phyloP scores from a whole-genome alignment of 169 alveolate genomes.

The Plasmodium falciparum region DNA sequence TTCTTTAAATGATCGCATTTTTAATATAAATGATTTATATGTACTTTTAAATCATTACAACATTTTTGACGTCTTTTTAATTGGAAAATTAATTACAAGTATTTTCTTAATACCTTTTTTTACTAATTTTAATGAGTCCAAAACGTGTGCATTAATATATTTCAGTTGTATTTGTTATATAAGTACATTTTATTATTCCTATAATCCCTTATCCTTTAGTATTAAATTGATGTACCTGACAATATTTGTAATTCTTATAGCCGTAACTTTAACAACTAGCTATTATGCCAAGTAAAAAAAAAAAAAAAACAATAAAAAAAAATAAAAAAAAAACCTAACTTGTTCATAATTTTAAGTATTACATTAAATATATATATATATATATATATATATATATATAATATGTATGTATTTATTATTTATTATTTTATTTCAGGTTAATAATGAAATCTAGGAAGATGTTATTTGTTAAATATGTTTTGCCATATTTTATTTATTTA shows the following conservation, averaged over 20 bases:
- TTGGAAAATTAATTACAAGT: constrained; percentile 55
- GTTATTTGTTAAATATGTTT: constrained; percentile 63
- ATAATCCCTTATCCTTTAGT: constrained; percentile 32
- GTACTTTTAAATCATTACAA: constrained; percentile 15
- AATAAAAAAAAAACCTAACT: neutral
- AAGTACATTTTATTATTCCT: constrained; percentile 34
- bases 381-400: neutral
- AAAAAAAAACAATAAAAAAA: neutral
- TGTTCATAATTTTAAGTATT: neutral
- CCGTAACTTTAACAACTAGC: constrained; percentile 22
- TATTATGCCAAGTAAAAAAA: constrained; percentile 23
- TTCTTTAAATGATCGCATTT: constrained; percentile 22
- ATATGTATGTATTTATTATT: neutral
- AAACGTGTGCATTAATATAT: constrained; percentile 14
- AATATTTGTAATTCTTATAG: constrained; percentile 45
- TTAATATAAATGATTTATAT: constrained; percentile 17
- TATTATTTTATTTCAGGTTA: constrained; percentile 34
- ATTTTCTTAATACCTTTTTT: constrained; percentile 70
- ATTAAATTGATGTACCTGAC: constrained; percentile 64
- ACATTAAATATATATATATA: neutral
- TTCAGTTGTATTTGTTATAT: constrained; percentile 50
- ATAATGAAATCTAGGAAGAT: constrained; percentile 59
- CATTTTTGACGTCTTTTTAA: constrained; percentile 46
- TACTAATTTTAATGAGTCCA: constrained; percentile 40
- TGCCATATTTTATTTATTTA: constrained; percentile 73